Percentiles rank a stretch among this genome's conserved stretches.
phyloP scores from a whole-genome alignment of 2,329 filamentous ascomycete species.

The Juglanconis oblonga region DNA sequence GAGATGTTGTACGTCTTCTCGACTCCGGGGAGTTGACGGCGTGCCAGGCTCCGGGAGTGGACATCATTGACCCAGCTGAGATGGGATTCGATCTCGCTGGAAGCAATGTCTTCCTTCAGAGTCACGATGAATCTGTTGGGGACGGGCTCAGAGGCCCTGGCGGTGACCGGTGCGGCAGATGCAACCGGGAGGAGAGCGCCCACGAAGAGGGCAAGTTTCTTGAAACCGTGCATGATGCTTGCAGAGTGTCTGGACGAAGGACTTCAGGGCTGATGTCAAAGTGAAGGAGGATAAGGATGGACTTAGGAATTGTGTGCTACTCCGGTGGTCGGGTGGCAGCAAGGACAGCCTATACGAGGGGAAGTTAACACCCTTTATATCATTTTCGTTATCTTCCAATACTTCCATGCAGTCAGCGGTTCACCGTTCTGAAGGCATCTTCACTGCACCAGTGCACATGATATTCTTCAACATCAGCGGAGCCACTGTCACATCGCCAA shows the following conservation, averaged over 20 bases:
- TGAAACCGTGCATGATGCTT: background rate
- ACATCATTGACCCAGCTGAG: background rate
- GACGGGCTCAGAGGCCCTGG: background rate
- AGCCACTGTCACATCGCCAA: background rate
- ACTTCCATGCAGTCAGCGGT: background rate
- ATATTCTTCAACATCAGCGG: background rate
- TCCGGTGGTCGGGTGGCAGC: too few relatives aligned
- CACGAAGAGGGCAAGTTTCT: background rate
- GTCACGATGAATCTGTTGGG: background rate
- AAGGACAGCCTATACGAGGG: background rate
- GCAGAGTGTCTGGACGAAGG: background rate
- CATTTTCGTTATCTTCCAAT: background rate
- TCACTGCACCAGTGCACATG: background rate
- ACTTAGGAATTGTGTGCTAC: background rate
- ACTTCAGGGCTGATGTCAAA: background rate
- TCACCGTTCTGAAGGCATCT: background rate
- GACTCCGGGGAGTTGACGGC: conserved; percentile 1
- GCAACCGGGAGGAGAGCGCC: background rate
- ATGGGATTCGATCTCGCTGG: background rate
- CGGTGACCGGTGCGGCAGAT: background rate
- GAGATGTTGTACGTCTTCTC: conserved; percentile 13
- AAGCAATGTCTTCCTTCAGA: background rate
- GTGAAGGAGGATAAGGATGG: background rate
- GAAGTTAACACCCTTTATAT: background rate
- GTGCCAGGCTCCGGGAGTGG: conserved; percentile 1